A percentile compares a stretch with the other conserved stretches of the same genome.
Conservation (phyloP, 441 rosid genomes). For the Adansonia rubrostipa region DNA sequence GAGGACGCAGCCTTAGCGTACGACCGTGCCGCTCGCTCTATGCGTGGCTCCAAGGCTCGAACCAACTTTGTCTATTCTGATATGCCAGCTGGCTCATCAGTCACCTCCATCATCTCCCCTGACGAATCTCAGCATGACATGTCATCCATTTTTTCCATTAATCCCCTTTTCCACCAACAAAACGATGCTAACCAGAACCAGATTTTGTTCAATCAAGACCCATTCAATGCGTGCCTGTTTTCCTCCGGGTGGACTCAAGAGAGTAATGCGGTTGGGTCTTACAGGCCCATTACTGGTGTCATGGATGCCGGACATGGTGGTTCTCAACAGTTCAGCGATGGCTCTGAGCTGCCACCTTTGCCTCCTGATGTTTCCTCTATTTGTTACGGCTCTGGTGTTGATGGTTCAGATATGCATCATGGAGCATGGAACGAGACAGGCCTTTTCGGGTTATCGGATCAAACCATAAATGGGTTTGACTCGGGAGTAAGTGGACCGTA, state of each 20-base stretch:
- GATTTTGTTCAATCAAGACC: conserved; percentile 36
- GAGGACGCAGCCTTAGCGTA: conserved; percentile 88
- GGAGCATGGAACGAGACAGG: conserved; percentile 45
- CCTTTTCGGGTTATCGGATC: conserved; percentile 31
- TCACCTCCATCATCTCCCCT: conserved; percentile 76
- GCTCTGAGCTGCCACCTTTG: conserved; percentile 71
- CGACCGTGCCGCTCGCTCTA: conserved; percentile 82
- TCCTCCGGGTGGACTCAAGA: conserved; percentile 28
- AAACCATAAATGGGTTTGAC: conserved; percentile 23
- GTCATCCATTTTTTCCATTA: conserved; percentile 46
- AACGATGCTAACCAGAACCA: conserved; percentile 31
- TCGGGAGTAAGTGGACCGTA: conserved; percentile 24
- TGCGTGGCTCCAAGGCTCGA: conserved; percentile 77
- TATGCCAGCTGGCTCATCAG: conserved; percentile 76
- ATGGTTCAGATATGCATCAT: conserved; percentile 36
- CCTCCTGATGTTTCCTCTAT: conserved; percentile 64
- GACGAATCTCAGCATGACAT: conserved; percentile 61
- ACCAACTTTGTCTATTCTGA: conserved; percentile 89
- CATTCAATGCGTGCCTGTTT: conserved; percentile 26
- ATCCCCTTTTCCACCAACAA: conserved; percentile 23
- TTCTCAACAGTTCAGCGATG: conserved; percentile 28
- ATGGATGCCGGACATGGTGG: conserved; percentile 30
- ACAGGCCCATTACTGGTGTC: conserved; percentile 41
- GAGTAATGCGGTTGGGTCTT: conserved; percentile 29
- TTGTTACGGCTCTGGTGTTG: conserved; percentile 38